phyloP scores from a whole-genome alignment of 768 basidiomycete species.

The Suillus luteus region DNA sequence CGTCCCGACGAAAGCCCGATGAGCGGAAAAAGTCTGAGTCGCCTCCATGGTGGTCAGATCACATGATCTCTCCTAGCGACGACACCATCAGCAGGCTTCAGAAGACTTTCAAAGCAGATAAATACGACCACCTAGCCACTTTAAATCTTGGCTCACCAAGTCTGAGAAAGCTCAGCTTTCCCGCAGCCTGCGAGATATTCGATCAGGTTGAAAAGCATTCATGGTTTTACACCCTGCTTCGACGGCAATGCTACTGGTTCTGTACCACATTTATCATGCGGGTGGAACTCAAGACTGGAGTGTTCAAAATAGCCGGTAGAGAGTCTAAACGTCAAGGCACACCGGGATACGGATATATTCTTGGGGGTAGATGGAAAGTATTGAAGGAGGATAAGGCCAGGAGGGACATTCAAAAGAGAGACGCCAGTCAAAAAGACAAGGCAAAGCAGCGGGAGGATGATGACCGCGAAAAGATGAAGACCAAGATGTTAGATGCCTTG shows the following conservation, averaged over 20 bases:
- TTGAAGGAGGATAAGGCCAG: not conserved
- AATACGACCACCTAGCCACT: slow-evolving; percentile 11
- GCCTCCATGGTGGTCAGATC: not conserved
- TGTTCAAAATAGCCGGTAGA: not conserved
- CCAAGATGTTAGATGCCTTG: not conserved
- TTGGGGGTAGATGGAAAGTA: not conserved
- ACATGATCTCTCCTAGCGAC: slow-evolving; percentile 2
- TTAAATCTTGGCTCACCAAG: not conserved
- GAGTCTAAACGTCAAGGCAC: slow-evolving; percentile 3
- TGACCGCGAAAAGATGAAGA: not conserved
- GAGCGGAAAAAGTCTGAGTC: not conserved
- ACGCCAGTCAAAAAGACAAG: not conserved
- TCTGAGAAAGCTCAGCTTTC: slow-evolving; percentile 9
- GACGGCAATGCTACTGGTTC: slow-evolving; percentile 15
- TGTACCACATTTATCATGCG: slow-evolving; percentile 8
- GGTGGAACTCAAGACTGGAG: not conserved
- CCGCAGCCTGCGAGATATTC: slow-evolving; percentile 4
- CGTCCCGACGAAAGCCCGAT: slow-evolving; percentile 8
- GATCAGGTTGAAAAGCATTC: slow-evolving; percentile 2
- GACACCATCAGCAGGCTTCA: slow-evolving; percentile 8
- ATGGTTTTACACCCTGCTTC: slow-evolving; percentile 9
- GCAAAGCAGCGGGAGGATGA: slow-evolving; percentile 1
- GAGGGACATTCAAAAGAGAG: not conserved
- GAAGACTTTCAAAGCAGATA: not conserved
- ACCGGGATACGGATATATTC: not conserved